Evolutionary conservation across 1,284 basidiomycete genomes (phyloP).

Genomic region (Naganishia albida): DNA sequence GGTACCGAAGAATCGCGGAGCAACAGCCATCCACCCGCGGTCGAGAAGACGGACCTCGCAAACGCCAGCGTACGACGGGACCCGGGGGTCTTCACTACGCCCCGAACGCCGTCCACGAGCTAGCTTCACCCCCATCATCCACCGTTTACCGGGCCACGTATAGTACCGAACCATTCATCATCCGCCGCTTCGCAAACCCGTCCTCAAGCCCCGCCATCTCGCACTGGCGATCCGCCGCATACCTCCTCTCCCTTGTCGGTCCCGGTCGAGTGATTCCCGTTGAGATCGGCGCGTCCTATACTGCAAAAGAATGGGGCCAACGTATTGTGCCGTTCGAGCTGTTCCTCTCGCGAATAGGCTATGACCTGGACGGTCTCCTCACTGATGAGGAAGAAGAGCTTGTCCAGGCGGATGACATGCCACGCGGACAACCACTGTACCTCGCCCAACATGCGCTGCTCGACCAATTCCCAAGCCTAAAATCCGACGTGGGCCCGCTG

Average conservation of each 20-base stretch:
- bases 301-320: constrained; percentile 78
- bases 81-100: constrained; percentile 33
- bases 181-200: constrained; percentile 73
- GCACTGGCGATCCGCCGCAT: constrained; percentile 68
- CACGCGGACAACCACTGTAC: constrained; percentile 60
- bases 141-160: constrained; percentile 57
- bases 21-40: background rate
- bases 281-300: constrained; percentile 84
- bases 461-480: constrained; percentile 76
- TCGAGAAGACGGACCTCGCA: background rate
- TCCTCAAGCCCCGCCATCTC: constrained; percentile 55
- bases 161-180: constrained; percentile 67
- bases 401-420: background rate
- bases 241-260: constrained; percentile 69
- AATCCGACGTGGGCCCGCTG: constrained; percentile 66
- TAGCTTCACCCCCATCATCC: constrained; percentile 61
- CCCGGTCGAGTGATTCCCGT: constrained; percentile 83
- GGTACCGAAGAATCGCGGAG: background rate
- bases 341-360: constrained; percentile 66
- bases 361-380: constrained; percentile 42
- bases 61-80: constrained; percentile 11
- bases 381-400: constrained; percentile 9
- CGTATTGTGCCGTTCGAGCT: constrained; percentile 73
- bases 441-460: constrained; percentile 88
- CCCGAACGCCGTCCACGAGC: constrained; percentile 50